Base-by-base conservation (phyloP, 139 green algal genomes). In the Picochlorum costavermella region DNA sequence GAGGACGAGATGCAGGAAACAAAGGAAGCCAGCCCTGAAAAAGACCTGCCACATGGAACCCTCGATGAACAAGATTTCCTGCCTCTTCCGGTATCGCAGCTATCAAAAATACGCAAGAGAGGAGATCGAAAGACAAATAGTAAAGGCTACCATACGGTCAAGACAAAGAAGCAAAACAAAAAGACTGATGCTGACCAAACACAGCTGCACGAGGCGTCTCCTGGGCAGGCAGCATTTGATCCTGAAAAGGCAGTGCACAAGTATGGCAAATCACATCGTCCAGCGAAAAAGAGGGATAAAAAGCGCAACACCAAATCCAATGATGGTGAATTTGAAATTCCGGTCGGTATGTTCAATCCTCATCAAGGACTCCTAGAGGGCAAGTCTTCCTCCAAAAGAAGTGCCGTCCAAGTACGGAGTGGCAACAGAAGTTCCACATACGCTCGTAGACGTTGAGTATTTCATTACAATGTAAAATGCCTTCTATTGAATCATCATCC, bases 401-500 rank as follows among this genome's bases (percentile, higher is more conserved):
- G 17, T 53, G n/a, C 46, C 3, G n/a, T 23, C 46, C 46, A 53
- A 26, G n/a, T 53, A 13, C 16, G 46, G 6, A 53, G 46, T 23
- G 46, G 46, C 46, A 53, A 53, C 46, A 53, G 46, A 23, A 40
- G 33, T 40, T 40, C 33, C 9, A 40, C 33, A 40, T 40, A 40
- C 33, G 6, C 33, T 6, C 33, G 33, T 2, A 40, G 8, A 40
- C 33, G 33, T 40, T 40, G 33, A 40, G 33, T 40, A 2, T 40
- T 40, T 40, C 33, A 11, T 40, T 40, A 49, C 50, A 49, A 58
- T 40, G 33, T 40, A 40, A 6, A 89, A 84, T 0, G 5, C 11
- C 11, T 40, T 40, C 69, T 98, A 87, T 76, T 96, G 88, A 13
- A 78, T 71, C 60, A 98, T 75, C 64, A 98, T 60, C 63, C 80